phyloP scores from a whole-genome alignment of 2,329 filamentous ascomycete genomes.

The Chaetothyriales sp. region DNA sequence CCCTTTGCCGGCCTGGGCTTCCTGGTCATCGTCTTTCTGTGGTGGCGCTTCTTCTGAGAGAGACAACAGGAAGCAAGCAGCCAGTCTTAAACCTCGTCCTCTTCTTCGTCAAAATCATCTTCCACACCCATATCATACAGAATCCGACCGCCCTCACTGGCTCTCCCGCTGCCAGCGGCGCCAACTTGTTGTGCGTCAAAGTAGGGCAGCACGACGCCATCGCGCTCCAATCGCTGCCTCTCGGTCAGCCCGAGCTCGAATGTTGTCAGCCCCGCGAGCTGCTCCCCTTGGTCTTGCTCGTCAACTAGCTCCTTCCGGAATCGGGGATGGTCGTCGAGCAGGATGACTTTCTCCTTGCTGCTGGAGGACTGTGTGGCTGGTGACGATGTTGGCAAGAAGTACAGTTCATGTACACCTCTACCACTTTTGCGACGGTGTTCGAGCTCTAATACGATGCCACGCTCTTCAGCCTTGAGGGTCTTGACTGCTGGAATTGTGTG shows the following conservation, averaged over 20 bases:
- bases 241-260: conserved; percentile 82
- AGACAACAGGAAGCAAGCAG: no score
- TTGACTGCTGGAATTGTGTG: conserved; percentile 1
- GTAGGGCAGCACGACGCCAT: conserved; percentile 84
- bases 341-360: conserved; percentile 35
- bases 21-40: conserved; percentile 73
- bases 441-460: conserved; percentile 61
- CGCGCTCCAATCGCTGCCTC: conserved; percentile 71
- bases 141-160: conserved; percentile 71
- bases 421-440: conserved; percentile 77
- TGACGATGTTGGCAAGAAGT: conserved; percentile 36
- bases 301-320: conserved; percentile 40
- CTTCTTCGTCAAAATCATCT: conserved; percentile 93
- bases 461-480: conserved; percentile 15
- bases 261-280: conserved; percentile 50
- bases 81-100: conserved; percentile 60
- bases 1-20: conserved; percentile 70
- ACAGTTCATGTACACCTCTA: conserved; percentile 57
- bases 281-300: conserved; percentile 30
- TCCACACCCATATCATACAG: conserved; percentile 93
- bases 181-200: conserved; percentile 96
- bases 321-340: conserved; percentile 63
- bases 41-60: conserved; percentile 82
- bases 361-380: conserved; percentile 25
- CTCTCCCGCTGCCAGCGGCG: conserved; percentile 46